Base-by-base conservation (phyloP, 257 asterid species). In the Solanum chilense region DNA sequence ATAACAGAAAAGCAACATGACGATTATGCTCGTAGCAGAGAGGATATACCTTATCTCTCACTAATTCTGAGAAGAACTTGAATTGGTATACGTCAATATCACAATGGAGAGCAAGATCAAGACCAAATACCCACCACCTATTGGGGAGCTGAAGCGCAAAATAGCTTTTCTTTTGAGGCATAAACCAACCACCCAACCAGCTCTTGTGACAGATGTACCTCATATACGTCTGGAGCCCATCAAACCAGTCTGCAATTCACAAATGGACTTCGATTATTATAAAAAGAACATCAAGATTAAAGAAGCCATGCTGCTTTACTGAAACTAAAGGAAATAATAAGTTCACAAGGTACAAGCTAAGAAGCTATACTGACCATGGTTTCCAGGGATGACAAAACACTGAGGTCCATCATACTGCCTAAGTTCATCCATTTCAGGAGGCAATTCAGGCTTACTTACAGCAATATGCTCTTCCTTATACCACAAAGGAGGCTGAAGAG, bases 171-270 rank as follows among this genome's bases (percentile, higher is more conserved):
- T 91, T 96, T 92, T 97, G 99, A 87, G 99, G 99, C 99, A 97
- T 95, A 91, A 97, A 93, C 99, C 99, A 97, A 71, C 99, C 99
- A 45, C 99, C 99, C 89, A 97, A 89, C 99, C 99, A 97, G 90
- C 99, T 97, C 92, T 94, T 95, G 91, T 97, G 99, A 92, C 99
- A 97, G 77, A 97, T 94, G 86, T 93, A 97, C 89, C 99, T 94
- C 99, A 97, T 97, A 89, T 93, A 97, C 21, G 99, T 96, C 92
- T 97, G 99, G 88, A 97, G 99, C 86, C 99, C 99, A 88, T 97
- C 99, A 92, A 97, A 97, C 99, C 99, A 97, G 92, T 97, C 99
- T 97, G 95, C 86, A 88, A 88, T 88, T 70, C 76, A 64, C 64
- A 83, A 76, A 91, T 52, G 80, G 71, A 66, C 35, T 33, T 71